Evolutionary conservation across 2,329 filamentous ascomycete species (phyloP), one percentile per base, ranked within the genome.

Genomic region (Monosporascus sp.): DNA sequence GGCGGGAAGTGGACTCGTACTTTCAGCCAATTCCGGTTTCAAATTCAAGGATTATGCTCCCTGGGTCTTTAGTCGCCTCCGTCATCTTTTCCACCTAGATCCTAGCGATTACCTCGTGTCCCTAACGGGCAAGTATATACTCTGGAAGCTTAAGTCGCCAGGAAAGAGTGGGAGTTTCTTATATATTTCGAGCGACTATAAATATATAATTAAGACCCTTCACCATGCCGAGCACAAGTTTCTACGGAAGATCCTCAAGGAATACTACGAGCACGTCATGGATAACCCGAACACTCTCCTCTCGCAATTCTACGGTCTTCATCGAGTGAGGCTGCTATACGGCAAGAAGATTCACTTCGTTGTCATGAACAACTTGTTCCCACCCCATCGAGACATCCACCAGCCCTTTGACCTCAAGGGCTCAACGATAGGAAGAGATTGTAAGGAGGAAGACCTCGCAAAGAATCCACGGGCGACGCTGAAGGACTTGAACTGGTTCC

Each of bases 41-140:
- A 99, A 99, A 73, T 99, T 99, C 81, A 99, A 99, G 76, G 94
- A 99, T 75, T 99, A 99, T 72, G 93, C 93, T 17, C 94, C 94
- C 53, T 97, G 93, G 92, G 93, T 99, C 55, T 99, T 99, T 74
- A 90, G 94, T 65, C 90, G 91, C 73, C 81, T 99, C 44, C 89
- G 94, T 61, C 79, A 85, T 48, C 88, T 87, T 58, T 99, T 99
- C 76, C 85, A 88, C 63, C 83, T 97, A 52, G 94, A 99, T 68
- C 94, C 94, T 22, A 94, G 93, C 61, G 94, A 99, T 72, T 99
- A 99, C 69, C 84, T 99, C 56, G 95, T 99, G 85, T 99, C 94
- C 7, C 76, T 99, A 66, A 97, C 94, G 16, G 94, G 92, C 72
- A 99, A 99, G 75, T 99, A 99, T 73, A 97, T 99, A 52, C 81